Percentiles rank a stretch among this genome's conserved stretches.
Conservation (phyloP, 1,284 basidiomycete genomes). For the Cystobasidiaceae sp. region DNA sequence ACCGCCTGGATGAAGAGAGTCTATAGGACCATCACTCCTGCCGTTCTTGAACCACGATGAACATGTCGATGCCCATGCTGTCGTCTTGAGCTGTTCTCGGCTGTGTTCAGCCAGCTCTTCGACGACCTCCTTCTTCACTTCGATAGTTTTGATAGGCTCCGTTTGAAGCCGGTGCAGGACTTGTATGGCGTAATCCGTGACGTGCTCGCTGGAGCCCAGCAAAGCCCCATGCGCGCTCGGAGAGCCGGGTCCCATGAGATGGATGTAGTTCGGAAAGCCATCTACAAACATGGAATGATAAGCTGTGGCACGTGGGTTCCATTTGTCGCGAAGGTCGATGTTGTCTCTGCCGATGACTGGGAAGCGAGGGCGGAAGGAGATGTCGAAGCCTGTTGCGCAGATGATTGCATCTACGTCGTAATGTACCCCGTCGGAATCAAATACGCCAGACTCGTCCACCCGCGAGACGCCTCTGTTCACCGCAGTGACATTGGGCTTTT, state of each 20-base stretch:
- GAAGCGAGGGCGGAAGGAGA: slow-evolving; percentile 22
- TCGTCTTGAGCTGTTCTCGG: slow-evolving; percentile 22
- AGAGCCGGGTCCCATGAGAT: slow-evolving; percentile 24
- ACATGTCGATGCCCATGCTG: slow-evolving; percentile 20
- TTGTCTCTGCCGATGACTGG: slow-evolving; percentile 13
- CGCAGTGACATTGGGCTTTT: background rate
- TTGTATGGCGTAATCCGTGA: slow-evolving; percentile 18
- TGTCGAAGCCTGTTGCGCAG: slow-evolving; percentile 31
- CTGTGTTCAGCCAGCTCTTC: slow-evolving; percentile 15
- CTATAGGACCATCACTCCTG: slow-evolving; percentile 13
- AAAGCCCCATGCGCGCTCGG: slow-evolving; percentile 21
- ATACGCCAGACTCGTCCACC: slow-evolving; percentile 14
- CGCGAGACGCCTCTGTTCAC: background rate
- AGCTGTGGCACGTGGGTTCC: slow-evolving; percentile 14
- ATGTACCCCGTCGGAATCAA: slow-evolving; percentile 10
- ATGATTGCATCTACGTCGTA: slow-evolving; percentile 28
- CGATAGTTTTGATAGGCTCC: slow-evolving; percentile 24
- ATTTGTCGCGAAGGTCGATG: slow-evolving; percentile 21
- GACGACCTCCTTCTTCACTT: slow-evolving; percentile 15
- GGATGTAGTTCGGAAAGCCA: slow-evolving; percentile 17
- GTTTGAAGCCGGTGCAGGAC: slow-evolving; percentile 15
- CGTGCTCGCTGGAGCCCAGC: slow-evolving; percentile 9
- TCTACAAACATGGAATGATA: slow-evolving; percentile 19
- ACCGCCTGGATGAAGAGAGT: slow-evolving; percentile 25
- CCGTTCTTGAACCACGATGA: slow-evolving; percentile 30